phyloP scores from a whole-genome alignment of 805 yeast genomes.

The Lachancea nothofagi region DNA sequence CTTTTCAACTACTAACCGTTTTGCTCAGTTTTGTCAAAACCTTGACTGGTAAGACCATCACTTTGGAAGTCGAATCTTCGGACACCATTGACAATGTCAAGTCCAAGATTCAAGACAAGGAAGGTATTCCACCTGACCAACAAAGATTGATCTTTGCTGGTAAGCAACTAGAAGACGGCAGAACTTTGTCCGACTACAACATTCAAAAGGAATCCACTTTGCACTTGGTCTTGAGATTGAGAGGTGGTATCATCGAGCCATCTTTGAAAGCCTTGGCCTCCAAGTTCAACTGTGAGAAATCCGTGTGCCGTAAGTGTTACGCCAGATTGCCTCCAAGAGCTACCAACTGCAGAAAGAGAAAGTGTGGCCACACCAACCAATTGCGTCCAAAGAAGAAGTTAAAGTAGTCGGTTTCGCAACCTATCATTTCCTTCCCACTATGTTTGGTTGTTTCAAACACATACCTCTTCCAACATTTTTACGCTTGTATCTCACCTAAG shows the following conservation, averaged over 20 bases:
- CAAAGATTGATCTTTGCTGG: conserved; percentile 99
- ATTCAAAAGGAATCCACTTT: conserved; percentile 99
- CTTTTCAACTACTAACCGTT: conserved; percentile 7
- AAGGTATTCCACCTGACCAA: conserved; percentile 99
- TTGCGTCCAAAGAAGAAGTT: conserved; percentile 99
- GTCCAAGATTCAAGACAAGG: conserved; percentile 98
- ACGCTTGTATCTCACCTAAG: conserved; percentile 12
- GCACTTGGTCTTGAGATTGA: conserved; percentile 92
- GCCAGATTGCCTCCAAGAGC: conserved; percentile 99
- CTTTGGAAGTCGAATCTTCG: conserved; percentile 97
- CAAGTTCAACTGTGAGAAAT: conserved; percentile 99
- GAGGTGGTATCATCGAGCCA: conserved; percentile 99
- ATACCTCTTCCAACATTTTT: conserved; percentile 8
- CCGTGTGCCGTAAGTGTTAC: conserved; percentile 99
- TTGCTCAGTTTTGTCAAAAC: conserved; percentile 64
- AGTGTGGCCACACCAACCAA: conserved; percentile 99
- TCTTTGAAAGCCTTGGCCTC: conserved; percentile 98
- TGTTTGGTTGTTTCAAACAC: conserved; percentile 2
- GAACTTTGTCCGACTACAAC: conserved; percentile 98
- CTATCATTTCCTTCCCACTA: conserved; percentile 1
- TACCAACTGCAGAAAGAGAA: conserved; percentile 99
- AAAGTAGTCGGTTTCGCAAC: conserved; percentile 59
- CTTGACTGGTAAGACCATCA: conserved; percentile 89
- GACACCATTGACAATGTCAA: conserved; percentile 98
- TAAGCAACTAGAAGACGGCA: conserved; percentile 98